Evolutionary conservation across 1,139 yeast genomes (phyloP), one percentile per base, ranked within the genome.

Genomic region (Lodderomyces metapsilosis): DNA sequence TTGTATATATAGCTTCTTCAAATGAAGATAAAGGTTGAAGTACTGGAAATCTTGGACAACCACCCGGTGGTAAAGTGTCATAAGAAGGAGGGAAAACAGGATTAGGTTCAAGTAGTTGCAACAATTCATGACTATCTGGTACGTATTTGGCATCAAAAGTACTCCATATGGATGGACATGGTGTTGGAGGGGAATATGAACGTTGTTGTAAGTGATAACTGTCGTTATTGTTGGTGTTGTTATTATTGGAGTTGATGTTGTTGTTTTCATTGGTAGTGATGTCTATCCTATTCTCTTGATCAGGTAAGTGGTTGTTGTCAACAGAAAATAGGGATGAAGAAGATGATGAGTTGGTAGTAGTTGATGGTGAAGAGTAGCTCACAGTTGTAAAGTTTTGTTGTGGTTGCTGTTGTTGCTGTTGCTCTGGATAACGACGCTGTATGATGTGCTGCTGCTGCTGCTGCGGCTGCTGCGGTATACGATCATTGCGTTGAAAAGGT

Each of bases 41-140:
- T 20, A 81, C 62, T 0, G 88, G 86, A 52, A 59, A 80, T 40
- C 65, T 64, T 9, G 64, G 82, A 61, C 71, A 74, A 15, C 78
- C 78, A 1, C 77, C 77, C 0, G 77, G 78, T 7, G 76, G 71
- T 33, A 72, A 53, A 4, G 64, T 55, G 13, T 53, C 54, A 46
- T 79, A 79, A 4, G 57, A 50, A 2, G 84, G 84, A 1, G 84
- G 81, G 4, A 40, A 49, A 0, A 70, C 75, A 1, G 84, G 84
- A 2, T 37, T 23, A 1, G 82, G 81, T 43, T 80, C 82, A 13
- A 80, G 58, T 44, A 69, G 63, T 41, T 60, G 66, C 37, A 74
- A 60, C 49, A 49, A 62, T 40, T 52, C 61, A 31, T 48, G 46
- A 38, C 46, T 46, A 16, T 21, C 20, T n/a, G 39, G 37, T 15